Conservation (phyloP, 2,329 filamentous ascomycete genomes). For the Mycosphaerella arachidis region DNA sequence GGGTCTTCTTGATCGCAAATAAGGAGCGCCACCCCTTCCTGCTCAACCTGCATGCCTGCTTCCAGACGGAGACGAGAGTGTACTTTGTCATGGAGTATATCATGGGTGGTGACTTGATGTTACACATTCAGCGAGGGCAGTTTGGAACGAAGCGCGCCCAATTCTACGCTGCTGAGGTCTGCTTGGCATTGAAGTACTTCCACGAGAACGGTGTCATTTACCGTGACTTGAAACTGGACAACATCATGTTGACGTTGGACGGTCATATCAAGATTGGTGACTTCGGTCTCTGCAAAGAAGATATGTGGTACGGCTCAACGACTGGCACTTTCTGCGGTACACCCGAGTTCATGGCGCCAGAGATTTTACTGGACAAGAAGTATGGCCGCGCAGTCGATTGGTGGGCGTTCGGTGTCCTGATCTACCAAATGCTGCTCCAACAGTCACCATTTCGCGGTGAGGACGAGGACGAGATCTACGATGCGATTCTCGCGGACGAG, state of each 20-base stretch:
- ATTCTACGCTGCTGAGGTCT: conserved; percentile 97
- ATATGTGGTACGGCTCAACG: conserved; percentile 98
- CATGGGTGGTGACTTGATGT: conserved; percentile 95
- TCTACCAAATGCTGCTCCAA: conserved; percentile 99
- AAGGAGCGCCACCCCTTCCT: conserved; percentile 95
- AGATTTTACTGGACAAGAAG: conserved; percentile 98
- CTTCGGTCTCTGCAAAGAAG: conserved; percentile 98
- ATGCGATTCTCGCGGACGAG: conserved; percentile 95
- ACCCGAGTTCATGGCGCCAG: conserved; percentile 99
- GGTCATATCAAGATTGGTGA: conserved; percentile 98
- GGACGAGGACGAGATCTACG: conserved; percentile 98
- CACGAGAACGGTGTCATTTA: conserved; percentile 99
- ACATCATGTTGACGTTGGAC: conserved; percentile 90
- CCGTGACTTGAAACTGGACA: conserved; percentile 72
- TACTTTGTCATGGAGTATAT: conserved; percentile 99
- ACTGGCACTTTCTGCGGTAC: conserved; percentile 98
- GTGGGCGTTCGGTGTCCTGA: conserved; percentile 99
- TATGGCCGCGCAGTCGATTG: conserved; percentile 96
- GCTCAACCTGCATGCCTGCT: conserved; percentile 91
- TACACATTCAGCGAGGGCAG: conserved; percentile 95
- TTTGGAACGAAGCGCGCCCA: conserved; percentile 95
- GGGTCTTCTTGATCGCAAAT: conserved; percentile 94
- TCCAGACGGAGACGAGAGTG: conserved; percentile 96
- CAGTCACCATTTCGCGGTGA: conserved; percentile 98
- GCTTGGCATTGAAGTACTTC: conserved; percentile 96